phyloP scores from a whole-genome alignment of 257 asterid species.

The Echium plantagineum region DNA sequence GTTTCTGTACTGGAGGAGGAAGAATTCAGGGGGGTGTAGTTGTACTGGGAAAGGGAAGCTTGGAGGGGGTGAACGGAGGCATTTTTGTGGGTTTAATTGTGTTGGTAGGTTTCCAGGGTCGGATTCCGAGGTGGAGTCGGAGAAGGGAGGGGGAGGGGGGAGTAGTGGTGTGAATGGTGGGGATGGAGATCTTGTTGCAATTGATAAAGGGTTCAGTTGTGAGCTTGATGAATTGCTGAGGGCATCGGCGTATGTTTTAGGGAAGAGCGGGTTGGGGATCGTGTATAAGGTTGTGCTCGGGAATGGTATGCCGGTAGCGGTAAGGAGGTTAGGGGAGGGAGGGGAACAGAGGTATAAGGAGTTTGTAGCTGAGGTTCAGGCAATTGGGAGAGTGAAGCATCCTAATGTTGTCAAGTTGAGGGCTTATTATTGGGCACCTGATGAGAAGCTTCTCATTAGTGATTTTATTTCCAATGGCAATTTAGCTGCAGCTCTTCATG shows the following conservation, averaged over 20 bases:
- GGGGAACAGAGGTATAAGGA: slow-evolving; percentile 91
- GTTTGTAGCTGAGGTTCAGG: slow-evolving; percentile 81
- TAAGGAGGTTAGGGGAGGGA: slow-evolving; percentile 89
- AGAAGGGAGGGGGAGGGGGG: slow-evolving; percentile 51
- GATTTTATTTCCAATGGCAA: slow-evolving; percentile 85
- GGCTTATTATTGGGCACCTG: slow-evolving; percentile 95
- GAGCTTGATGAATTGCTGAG: slow-evolving; percentile 89
- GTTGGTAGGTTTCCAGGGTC: slow-evolving; percentile 32
- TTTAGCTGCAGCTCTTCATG: slow-evolving; percentile 80
- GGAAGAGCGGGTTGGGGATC: slow-evolving; percentile 92
- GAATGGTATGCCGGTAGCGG: slow-evolving; percentile 87
- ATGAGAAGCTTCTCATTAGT: slow-evolving; percentile 91
- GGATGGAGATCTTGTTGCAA: slow-evolving; percentile 85
- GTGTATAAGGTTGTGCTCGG: slow-evolving; percentile 94
- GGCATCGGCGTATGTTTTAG: slow-evolving; percentile 94
- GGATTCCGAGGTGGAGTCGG: slow-evolving; percentile 71
- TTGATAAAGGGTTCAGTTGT: slow-evolving; percentile 81
- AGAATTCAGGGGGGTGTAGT: slow-evolving; percentile 80
- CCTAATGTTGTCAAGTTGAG: slow-evolving; percentile 79
- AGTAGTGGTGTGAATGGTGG: slow-evolving; percentile 53
- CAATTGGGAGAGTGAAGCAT: slow-evolving; percentile 80
- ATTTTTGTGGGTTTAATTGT: slow-evolving; percentile 50
- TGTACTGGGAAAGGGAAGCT: slow-evolving; percentile 82
- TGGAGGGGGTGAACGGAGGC: slow-evolving; percentile 48
- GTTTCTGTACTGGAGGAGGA: slow-evolving; percentile 72